Conservation (phyloP, 306 rosid species). For the Cicer judaicum region DNA sequence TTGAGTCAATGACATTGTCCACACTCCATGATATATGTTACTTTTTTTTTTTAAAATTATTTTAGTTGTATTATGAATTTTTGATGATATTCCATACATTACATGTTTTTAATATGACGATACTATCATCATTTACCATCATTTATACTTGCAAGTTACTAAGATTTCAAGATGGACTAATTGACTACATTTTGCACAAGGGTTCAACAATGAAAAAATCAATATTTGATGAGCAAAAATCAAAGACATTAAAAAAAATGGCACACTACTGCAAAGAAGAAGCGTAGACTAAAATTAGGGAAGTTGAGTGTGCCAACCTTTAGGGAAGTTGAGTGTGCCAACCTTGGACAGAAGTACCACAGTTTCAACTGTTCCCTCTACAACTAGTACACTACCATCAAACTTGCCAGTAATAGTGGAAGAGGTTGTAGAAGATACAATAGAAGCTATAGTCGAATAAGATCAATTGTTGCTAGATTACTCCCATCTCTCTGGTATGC, state of each 20-base stretch:
- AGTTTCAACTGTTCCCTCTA: conserved; percentile 51
- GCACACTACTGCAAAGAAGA: conserved; percentile 77
- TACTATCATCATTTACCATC: background rate
- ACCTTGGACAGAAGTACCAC: conserved; percentile 59
- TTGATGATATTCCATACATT: background rate
- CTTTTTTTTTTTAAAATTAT: background rate
- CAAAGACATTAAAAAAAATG: conserved; percentile 86
- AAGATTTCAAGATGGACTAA: conserved; percentile 14
- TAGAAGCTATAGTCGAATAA: background rate
- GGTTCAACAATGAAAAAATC: conserved; percentile 86
- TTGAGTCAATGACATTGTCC: background rate
- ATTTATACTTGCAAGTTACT: conserved; percentile 6
- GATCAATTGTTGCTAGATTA: too few relatives aligned
- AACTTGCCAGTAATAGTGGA: conserved; percentile 57
- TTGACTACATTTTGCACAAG: conserved; percentile 62
- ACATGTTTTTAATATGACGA: background rate
- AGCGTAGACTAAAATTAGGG: conserved; percentile 46
- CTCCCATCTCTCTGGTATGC: too few relatives aligned
- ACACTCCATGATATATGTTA: background rate
- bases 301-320: too few relatives aligned
- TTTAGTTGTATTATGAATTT: background rate
- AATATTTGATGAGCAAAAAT: conserved; percentile 89
- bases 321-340: conserved; percentile 47
- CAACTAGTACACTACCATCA: conserved; percentile 47
- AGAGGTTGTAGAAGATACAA: conserved; percentile 36